phyloP scores from a whole-genome alignment of 352 stramenopile genomes.

The Peronospora belbahrii region DNA sequence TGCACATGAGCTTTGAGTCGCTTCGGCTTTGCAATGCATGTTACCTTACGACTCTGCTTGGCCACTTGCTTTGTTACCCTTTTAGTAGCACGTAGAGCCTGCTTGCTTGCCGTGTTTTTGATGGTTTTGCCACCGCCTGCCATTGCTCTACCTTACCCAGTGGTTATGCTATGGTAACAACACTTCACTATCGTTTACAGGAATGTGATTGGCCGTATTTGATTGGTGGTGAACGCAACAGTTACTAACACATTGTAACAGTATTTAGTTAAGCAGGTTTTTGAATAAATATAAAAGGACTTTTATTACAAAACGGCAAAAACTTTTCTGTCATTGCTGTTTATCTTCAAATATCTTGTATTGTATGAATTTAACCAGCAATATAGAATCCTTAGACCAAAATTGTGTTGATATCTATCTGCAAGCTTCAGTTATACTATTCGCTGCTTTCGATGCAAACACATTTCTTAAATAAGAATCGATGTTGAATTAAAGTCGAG shows the following conservation, averaged over 20 bases:
- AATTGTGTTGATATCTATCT: too few relatives aligned
- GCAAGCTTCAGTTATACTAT: too few relatives aligned
- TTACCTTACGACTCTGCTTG: conserved; percentile 71
- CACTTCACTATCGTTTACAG: not conserved
- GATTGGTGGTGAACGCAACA: conserved; percentile 33
- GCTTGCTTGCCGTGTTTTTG: conserved; percentile 61
- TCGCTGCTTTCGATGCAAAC: too few relatives aligned
- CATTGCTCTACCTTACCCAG: conserved; percentile 28
- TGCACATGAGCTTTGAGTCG: conserved; percentile 73
- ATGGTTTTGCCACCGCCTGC: conserved; percentile 56
- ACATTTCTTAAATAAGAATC: too few relatives aligned
- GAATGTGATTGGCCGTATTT: conserved; percentile 26
- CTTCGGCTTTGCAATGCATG: conserved; percentile 65
- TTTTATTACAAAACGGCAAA: too few relatives aligned
- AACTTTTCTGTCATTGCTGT: too few relatives aligned
- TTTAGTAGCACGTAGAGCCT: conserved; percentile 50
- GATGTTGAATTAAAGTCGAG: too few relatives aligned
- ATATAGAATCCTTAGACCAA: too few relatives aligned
- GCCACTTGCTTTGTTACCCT: conserved; percentile 60
- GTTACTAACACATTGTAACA: conserved; percentile 1
- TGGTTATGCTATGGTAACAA: conserved; percentile 13
- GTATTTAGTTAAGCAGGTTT: conserved; percentile 11
- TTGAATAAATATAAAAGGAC: too few relatives aligned
- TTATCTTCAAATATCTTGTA: too few relatives aligned
- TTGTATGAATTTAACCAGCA: too few relatives aligned